These are phyloP conservation scores for Dictyostelium citrinum DNA, from an alignment of 78 protist genomes.

Conservation along the genomic window DNA sequence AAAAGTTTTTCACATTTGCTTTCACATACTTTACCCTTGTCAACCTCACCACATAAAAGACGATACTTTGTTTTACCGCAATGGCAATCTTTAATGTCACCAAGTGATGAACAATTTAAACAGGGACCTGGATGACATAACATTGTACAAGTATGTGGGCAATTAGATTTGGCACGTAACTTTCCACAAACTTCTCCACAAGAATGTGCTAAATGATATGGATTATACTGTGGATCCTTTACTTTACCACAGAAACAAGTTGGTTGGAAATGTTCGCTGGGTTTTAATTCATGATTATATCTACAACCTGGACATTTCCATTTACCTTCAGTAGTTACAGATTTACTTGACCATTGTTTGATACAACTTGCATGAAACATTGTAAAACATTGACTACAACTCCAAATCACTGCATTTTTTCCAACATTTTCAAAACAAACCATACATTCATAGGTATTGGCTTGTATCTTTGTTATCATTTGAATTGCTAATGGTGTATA, in stretches of 20 bases:
- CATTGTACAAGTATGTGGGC: constrained; percentile 78
- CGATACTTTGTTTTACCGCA: constrained; percentile 53
- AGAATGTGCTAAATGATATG: constrained; percentile 55
- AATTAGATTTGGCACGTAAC: constrained; percentile 41
- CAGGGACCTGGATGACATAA: constrained; percentile 88
- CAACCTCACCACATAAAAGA: constrained; percentile 71
- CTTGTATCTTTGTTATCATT: constrained; percentile 37
- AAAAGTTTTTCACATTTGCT: constrained; percentile 20
- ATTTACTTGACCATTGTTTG: constrained; percentile 63
- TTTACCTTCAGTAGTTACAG: constrained; percentile 11
- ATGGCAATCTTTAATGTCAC: constrained; percentile 43
- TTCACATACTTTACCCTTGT: constrained; percentile 38
- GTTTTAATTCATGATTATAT: neutral
- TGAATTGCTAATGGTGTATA: constrained; percentile 74
- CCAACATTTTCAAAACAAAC: constrained; percentile 78
- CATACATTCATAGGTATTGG: constrained; percentile 76
- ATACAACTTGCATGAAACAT: constrained; percentile 81
- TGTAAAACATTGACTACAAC: constrained; percentile 72
- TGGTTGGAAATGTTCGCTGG: neutral
- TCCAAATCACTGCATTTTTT: constrained; percentile 21
- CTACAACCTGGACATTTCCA: constrained; percentile 84
- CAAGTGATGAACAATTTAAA: constrained; percentile 64
- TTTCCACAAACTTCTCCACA: constrained; percentile 82
- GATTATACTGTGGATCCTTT: constrained; percentile 38
- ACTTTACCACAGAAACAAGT: constrained; percentile 76